A percentile compares a stretch with the other conserved stretches of the same genome.
Evolutionary conservation across 306 rosid species (phyloP).

Genomic region (Quercus agrifolia): DNA sequence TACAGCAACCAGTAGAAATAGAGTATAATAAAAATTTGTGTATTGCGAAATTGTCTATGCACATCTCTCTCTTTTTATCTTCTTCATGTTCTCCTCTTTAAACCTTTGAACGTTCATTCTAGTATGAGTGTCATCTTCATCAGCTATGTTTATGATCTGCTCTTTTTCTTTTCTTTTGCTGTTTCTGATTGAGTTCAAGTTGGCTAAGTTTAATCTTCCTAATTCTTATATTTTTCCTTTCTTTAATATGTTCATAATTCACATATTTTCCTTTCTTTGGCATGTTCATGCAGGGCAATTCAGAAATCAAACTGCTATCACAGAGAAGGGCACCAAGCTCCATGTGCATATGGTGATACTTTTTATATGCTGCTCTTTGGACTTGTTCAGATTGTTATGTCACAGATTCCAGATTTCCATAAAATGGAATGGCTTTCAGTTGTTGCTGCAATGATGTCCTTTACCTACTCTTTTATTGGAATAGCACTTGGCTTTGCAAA

Average conservation of each 20-base stretch:
- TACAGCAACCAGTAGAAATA: constrained; percentile 49
- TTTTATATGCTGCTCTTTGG: constrained; percentile 70
- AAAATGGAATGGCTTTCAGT: constrained; percentile 72
- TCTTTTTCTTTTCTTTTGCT: neutral
- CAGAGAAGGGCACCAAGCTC: constrained; percentile 67
- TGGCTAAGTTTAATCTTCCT: neutral
- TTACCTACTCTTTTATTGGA: constrained; percentile 69
- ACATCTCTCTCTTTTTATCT: too few relatives aligned
- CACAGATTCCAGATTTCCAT: constrained; percentile 79
- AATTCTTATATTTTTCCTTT: neutral
- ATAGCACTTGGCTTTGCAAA: constrained; percentile 64
- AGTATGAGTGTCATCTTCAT: neutral
- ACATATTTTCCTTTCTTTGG: neutral
- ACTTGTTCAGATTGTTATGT: constrained; percentile 58
- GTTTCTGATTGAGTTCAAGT: neutral
- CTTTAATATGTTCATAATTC: too few relatives aligned
- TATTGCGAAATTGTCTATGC: neutral
- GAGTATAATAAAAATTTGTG: neutral
- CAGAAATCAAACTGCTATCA: constrained; percentile 75
- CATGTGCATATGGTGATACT: constrained; percentile 51
- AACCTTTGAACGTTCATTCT: too few relatives aligned
- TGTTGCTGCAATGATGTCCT: constrained; percentile 76
- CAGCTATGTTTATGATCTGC: neutral
- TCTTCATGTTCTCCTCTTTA: too few relatives aligned
- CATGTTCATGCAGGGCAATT: constrained; percentile 52